Percentiles rank a stretch among this genome's conserved stretches.
Evolutionary conservation across 148 eudicot genomes (phyloP).

Genomic region (Rheum nobile): DNA sequence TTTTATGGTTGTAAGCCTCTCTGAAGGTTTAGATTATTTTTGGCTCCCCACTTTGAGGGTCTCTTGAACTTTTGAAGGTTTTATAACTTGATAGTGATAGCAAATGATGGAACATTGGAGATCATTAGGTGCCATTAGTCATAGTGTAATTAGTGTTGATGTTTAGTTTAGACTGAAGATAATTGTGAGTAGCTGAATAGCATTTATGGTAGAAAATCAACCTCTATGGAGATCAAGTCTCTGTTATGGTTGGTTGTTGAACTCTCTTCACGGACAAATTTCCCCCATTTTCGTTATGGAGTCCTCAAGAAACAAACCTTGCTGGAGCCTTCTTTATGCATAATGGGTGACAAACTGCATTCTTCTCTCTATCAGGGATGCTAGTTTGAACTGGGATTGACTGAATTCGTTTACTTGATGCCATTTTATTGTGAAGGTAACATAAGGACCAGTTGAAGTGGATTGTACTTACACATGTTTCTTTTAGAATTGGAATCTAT

Average conservation of each 20-base stretch:
- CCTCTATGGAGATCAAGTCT: background rate
- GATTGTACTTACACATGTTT: background rate
- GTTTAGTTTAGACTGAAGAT: slow-evolving; percentile 1
- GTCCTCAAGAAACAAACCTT: background rate
- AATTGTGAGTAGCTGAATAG: background rate
- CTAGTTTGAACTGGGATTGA: background rate
- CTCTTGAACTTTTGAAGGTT: background rate
- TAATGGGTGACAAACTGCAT: background rate
- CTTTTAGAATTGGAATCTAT: background rate
- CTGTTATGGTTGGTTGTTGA: background rate
- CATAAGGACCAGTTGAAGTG: background rate
- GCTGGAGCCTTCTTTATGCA: background rate
- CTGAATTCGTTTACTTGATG: background rate
- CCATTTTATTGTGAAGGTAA: background rate
- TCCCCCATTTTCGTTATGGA: background rate
- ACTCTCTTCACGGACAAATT: background rate
- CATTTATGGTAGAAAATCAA: background rate
- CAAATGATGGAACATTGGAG: background rate
- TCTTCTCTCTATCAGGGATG: background rate
- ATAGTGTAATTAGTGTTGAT: background rate
- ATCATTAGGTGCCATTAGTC: background rate
- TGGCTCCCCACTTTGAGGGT: background rate
- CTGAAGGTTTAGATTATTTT: background rate
- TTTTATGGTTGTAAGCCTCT: background rate
- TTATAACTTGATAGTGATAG: background rate